A percentile compares a stretch with the other conserved stretches of the same genome.
These are phyloP conservation scores for Candida tunisiensis DNA, from an alignment of 1,139 yeast genomes.

Conservation along the genomic window DNA sequence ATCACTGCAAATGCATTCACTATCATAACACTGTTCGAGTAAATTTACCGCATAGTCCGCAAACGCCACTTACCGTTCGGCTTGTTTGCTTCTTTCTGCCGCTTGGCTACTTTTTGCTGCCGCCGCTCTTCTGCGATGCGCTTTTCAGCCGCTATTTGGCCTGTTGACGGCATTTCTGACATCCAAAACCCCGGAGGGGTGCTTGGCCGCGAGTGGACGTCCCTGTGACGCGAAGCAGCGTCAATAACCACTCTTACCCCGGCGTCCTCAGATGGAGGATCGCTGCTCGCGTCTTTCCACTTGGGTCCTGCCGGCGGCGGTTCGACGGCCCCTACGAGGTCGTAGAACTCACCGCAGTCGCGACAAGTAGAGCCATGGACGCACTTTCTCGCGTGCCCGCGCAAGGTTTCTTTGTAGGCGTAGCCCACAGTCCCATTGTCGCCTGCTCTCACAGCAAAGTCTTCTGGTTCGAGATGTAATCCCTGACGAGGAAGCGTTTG, in stretches of 20 bases:
- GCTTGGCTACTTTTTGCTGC: background rate
- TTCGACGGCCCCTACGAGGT: slow-evolving; percentile 1
- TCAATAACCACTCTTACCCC: too few species aligned
- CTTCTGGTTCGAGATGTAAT: slow-evolving; percentile 6
- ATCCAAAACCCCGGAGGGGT: slow-evolving; percentile 20
- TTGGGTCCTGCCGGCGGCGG: too few species aligned
- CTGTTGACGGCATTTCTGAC: slow-evolving; percentile 16
- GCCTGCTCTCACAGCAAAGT: slow-evolving; percentile 11
- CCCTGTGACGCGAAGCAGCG: slow-evolving; percentile 10
- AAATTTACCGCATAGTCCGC: too few species aligned
- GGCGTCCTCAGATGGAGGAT: too few species aligned
- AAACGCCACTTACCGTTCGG: background rate
- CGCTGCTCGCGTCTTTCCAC: too few species aligned
- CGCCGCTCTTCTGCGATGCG: slow-evolving; percentile 1
- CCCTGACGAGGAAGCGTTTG: background rate
- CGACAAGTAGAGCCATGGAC: slow-evolving; percentile 13
- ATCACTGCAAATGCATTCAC: too few species aligned
- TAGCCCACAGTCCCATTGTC: slow-evolving; percentile 8
- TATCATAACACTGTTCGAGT: too few species aligned
- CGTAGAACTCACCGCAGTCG: slow-evolving; percentile 8
- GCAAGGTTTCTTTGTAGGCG: slow-evolving; percentile 12
- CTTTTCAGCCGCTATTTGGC: slow-evolving; percentile 11
- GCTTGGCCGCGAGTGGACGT: slow-evolving; percentile 9
- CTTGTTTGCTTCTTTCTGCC: slow-evolving; percentile 2
- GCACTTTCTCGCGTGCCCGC: slow-evolving; percentile 11